phyloP scores from a whole-genome alignment of 2,329 filamentous ascomycete species.

The Purpureocillium takamizusanense region DNA sequence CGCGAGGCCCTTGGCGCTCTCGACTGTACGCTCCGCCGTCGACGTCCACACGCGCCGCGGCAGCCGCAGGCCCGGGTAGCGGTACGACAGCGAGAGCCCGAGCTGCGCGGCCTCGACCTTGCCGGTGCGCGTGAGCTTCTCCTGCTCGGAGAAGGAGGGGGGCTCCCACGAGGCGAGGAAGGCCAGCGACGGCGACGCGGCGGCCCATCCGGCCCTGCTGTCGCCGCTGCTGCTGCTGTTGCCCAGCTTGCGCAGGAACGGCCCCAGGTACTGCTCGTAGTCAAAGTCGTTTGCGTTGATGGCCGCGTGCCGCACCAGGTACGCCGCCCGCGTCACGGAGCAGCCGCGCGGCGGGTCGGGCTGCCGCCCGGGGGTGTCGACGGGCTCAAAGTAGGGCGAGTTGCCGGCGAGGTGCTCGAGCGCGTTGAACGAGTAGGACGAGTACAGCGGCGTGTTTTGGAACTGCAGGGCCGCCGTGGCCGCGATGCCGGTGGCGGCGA shows the following conservation, averaged over 20 bases:
- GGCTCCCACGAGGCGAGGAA: conserved; percentile 49
- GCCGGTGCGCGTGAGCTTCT: conserved; percentile 53
- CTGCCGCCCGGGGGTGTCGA: conserved; percentile 30
- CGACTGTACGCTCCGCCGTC: conserved; percentile 51
- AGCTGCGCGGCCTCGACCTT: conserved; percentile 50
- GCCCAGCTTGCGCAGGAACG: conserved; percentile 46
- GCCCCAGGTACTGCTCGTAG: conserved; percentile 47
- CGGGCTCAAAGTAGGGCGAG: conserved; percentile 47
- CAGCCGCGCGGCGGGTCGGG: conserved; percentile 36
- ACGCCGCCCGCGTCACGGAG: conserved; percentile 40
- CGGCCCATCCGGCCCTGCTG: conserved; percentile 36
- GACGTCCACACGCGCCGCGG: conserved; percentile 52
- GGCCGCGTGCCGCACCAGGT: conserved; percentile 49
- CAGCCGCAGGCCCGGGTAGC: conserved; percentile 44
- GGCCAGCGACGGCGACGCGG: conserved; percentile 40
- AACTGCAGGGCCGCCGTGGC: conserved; percentile 1
- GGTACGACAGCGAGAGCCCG: conserved; percentile 44
- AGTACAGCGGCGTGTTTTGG: conserved; percentile 26
- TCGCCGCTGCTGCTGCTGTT: conserved; percentile 37
- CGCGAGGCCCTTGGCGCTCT: conserved; percentile 49
- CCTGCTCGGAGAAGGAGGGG: conserved; percentile 46
- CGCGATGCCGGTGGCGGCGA: background rate
- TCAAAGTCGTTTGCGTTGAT: conserved; percentile 53
- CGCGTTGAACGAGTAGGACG: conserved; percentile 41
- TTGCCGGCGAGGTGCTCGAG: conserved; percentile 47